Conservation (phyloP, 2,329 filamentous ascomycete species). For the Calonectria honghensis region DNA sequence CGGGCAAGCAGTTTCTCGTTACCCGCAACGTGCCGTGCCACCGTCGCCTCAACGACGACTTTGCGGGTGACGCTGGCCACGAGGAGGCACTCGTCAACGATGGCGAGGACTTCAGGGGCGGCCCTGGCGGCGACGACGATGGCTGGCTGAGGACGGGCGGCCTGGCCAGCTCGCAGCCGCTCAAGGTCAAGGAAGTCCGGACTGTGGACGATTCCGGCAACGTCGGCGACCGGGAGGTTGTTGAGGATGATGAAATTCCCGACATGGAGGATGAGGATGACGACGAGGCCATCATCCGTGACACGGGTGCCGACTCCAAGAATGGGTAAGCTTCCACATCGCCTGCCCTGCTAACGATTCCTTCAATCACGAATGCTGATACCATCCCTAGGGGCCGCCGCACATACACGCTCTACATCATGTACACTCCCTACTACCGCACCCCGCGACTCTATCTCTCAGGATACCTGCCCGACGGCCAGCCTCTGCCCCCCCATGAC, state of each 20-base stretch:
- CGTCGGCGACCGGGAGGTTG: conserved; percentile 82
- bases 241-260: conserved; percentile 89
- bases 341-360: background rate
- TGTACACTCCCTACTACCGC: conserved; percentile 97
- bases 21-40: conserved; percentile 97
- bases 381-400: conserved; percentile 79
- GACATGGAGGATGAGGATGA: conserved; percentile 99
- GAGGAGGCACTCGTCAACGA: conserved; percentile 92
- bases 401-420: conserved; percentile 99
- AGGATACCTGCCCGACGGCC: conserved; percentile 86
- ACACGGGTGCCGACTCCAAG: conserved; percentile 72
- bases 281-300: conserved; percentile 95
- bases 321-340: conserved; percentile 63
- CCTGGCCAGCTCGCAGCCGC: conserved; percentile 82
- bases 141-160: conserved; percentile 95
- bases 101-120: conserved; percentile 77
- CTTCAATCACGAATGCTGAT: conserved; percentile 12
- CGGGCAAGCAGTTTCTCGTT: conserved; percentile 95
- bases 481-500: conserved; percentile 85
- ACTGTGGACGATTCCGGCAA: conserved; percentile 94
- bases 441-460: conserved; percentile 97
- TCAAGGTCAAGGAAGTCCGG: conserved; percentile 86
- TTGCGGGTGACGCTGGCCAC: conserved; percentile 89
- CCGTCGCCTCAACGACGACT: conserved; percentile 92
- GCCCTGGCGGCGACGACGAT: conserved; percentile 76